Base-by-base conservation (phyloP, 352 stramenopile genomes). In the Phytophthora pluvialis region DNA sequence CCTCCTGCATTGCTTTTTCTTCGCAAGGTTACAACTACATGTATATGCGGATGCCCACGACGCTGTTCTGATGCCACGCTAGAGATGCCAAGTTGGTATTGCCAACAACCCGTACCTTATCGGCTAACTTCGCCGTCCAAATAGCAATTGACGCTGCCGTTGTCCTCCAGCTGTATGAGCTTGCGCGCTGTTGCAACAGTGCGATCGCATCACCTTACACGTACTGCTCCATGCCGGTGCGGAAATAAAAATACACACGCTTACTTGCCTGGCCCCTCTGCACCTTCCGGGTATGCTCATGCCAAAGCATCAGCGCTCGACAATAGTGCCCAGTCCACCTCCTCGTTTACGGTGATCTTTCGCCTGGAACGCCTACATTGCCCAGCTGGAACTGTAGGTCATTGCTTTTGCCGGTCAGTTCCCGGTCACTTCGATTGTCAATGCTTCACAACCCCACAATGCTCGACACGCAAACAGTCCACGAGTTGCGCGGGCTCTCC, bases 391-490 rank as follows among this genome's bases (percentile, higher is more conserved):
- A n/a, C 21, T 31, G 40, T 47, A 21, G 13, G 9, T n/a, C 40
- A 31, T 4, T 32, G 42, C 21, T 31, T 16, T 35, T 35, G 9
- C 5, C 31, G 31, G 31, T 35, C 31, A 35, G 9, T 35, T 4
- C 18, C 48, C 25, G 36, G 35, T 39, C 21, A 47, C 50, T 47
- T 60, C 12, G 3, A 50, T 53, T 40, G 31, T 50, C 57, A 36
- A 57, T 21, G 32, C 35, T 3, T 63, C 38, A 70, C 62, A 70
- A 70, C 62, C 25, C 33, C 62, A 64, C 62, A 67, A 62, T 62
- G n/a, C 42, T 31, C 51, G 28, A 25, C 55, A 64, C 51, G 53
- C 36, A 64, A 69, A 69, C 43, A 16, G 33, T 49, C 59, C 49
- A 67, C 35, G 25, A 50, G 29, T 6, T 33, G n/a, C 48, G 11